A percentile compares a stretch with the other conserved stretches of the same genome.
Conservation (phyloP, 2,329 filamentous ascomycete genomes). For the Dothiorella sarmentorum region DNA sequence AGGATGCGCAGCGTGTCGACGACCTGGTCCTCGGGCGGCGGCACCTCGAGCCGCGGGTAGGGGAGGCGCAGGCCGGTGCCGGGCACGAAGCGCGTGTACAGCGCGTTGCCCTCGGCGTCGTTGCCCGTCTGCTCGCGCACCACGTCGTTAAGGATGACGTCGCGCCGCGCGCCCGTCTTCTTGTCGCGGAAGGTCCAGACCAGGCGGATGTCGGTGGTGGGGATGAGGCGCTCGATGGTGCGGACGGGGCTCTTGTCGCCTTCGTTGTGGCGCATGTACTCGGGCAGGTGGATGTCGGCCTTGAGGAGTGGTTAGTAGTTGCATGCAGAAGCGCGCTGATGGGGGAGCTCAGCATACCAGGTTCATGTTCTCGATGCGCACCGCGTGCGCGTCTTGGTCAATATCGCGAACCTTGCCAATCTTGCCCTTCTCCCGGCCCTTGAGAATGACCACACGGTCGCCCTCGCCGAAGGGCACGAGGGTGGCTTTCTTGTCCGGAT, state of each 20-base stretch:
- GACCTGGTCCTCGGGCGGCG: slow-evolving; percentile 53
- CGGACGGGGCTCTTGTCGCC: slow-evolving; percentile 43
- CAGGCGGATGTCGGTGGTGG: slow-evolving; percentile 72
- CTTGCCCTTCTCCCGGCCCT: slow-evolving; percentile 76
- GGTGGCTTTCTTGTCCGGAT: slow-evolving; percentile 33
- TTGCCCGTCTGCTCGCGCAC: slow-evolving; percentile 21
- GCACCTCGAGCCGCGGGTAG: slow-evolving; percentile 21
- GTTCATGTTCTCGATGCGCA: slow-evolving; percentile 41
- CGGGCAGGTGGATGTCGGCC: slow-evolving; percentile 42
- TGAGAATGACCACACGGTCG: slow-evolving; percentile 79
- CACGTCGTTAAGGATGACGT: slow-evolving; percentile 45
- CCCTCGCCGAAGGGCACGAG: slow-evolving; percentile 44
- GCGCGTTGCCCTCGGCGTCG: slow-evolving; percentile 27
- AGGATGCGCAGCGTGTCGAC: slow-evolving; percentile 72
- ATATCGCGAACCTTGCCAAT: slow-evolving; percentile 70
- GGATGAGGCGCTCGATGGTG: slow-evolving; percentile 55
- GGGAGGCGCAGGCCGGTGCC: slow-evolving; percentile 27
- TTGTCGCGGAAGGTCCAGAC: slow-evolving; percentile 72
- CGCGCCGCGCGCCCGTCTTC: slow-evolving; percentile 60
- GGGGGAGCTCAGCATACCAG: slow-evolving; percentile 27
- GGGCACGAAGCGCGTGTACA: slow-evolving; percentile 36
- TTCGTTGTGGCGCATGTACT: slow-evolving; percentile 41
- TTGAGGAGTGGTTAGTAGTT: slow-evolving; percentile 18
- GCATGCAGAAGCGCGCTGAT: not conserved
- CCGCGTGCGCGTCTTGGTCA: slow-evolving; percentile 32